phyloP scores from a whole-genome alignment of 2,329 filamentous ascomycete species.

The Gnomoniopsis sp. region DNA sequence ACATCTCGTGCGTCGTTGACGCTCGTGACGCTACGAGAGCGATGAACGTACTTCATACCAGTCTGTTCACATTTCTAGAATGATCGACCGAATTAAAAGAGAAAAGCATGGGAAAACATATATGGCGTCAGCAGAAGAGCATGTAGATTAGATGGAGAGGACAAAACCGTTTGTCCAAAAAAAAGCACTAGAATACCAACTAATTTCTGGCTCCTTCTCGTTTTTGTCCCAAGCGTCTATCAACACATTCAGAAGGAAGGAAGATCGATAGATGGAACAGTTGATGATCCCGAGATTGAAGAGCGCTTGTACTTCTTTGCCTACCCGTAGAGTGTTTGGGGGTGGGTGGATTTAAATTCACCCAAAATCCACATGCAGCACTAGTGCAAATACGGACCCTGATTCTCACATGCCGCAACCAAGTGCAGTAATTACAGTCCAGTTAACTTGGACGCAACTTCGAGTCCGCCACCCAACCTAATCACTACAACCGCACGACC shows the following conservation, averaged over 20 bases:
- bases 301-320: too few relatives aligned
- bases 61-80: slow-evolving; percentile 93
- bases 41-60: slow-evolving; percentile 94
- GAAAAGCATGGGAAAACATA: neutral
- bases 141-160: neutral
- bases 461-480: neutral
- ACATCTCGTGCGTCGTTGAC: slow-evolving; percentile 97
- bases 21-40: slow-evolving; percentile 86
- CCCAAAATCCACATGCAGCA: too few relatives aligned
- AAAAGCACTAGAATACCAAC: neutral
- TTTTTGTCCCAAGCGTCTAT: too few relatives aligned
- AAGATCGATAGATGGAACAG: too few relatives aligned
- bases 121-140: neutral
- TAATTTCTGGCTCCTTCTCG: too few relatives aligned
- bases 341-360: too few relatives aligned
- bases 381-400: too few relatives aligned
- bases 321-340: too few relatives aligned
- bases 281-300: too few relatives aligned
- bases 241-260: too few relatives aligned
- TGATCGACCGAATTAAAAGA: slow-evolving; percentile 29
- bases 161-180: neutral
- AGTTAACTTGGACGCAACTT: too few relatives aligned
- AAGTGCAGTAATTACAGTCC: neutral
- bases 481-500: neutral
- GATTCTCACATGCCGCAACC: too few relatives aligned